phyloP scores from a whole-genome alignment of 2,329 filamentous ascomycete species.

The Colletotrichum truncatum region DNA sequence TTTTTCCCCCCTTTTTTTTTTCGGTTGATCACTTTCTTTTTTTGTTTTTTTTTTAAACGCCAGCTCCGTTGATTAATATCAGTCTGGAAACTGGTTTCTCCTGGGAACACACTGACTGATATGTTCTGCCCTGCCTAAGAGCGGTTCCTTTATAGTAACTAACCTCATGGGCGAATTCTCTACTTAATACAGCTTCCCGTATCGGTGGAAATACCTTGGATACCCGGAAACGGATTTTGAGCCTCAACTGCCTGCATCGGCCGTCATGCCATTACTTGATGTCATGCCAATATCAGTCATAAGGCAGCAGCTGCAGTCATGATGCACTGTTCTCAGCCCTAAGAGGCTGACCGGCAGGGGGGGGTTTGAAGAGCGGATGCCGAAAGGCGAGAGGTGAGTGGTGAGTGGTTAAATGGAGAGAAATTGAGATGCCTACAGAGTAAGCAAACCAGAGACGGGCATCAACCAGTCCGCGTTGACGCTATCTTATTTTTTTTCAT shows the following conservation, averaged over 20 bases:
- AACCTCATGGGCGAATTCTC: background rate
- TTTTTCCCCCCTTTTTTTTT: background rate
- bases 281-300: background rate
- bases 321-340: conserved; percentile 9
- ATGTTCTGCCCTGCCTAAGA: background rate
- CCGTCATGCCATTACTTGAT: background rate
- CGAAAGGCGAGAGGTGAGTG: background rate
- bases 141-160: conserved; percentile 4
- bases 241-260: conserved; percentile 4
- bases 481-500: background rate
- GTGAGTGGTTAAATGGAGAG: background rate
- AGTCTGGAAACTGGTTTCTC: background rate
- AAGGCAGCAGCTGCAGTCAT: conserved; percentile 27
- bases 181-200: background rate
- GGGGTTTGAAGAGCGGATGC: background rate
- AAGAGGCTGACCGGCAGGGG: conserved; percentile 13
- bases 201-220: background rate
- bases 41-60: background rate
- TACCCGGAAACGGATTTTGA: background rate
- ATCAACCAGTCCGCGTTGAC: background rate
- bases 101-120: background rate
- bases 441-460: background rate
- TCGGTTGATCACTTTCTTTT: background rate
- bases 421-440: background rate
- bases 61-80: background rate